These are phyloP conservation scores for Fusarium nelsonii DNA, from an alignment of 2,329 filamentous ascomycete genomes.

Conservation along the genomic window DNA sequence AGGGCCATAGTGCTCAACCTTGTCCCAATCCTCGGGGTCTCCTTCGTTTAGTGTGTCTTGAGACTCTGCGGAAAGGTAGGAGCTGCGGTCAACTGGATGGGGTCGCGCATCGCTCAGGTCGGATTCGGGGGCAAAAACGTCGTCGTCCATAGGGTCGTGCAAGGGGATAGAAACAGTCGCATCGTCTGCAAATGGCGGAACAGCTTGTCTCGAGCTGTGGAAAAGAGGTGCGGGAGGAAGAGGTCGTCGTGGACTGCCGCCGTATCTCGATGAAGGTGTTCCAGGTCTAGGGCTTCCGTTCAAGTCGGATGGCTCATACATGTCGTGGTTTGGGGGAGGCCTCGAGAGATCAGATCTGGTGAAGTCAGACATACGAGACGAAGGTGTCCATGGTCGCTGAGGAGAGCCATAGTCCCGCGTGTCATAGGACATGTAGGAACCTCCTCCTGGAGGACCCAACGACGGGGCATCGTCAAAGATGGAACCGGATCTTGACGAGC, in stretches of 20 bases:
- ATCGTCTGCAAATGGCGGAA: slow-evolving; percentile 71
- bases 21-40: slow-evolving; percentile 58
- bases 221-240: slow-evolving; percentile 92
- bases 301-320: slow-evolving; percentile 88
- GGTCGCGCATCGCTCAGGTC: slow-evolving; percentile 66
- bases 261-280: slow-evolving; percentile 89
- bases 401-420: slow-evolving; percentile 59
- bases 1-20: slow-evolving; percentile 85
- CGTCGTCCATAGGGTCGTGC: slow-evolving; percentile 68
- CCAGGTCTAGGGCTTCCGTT: slow-evolving; percentile 92
- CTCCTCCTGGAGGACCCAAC: slow-evolving; percentile 74
- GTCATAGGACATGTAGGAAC: slow-evolving; percentile 71
- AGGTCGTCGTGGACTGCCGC: slow-evolving; percentile 86
- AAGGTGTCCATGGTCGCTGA: slow-evolving; percentile 70
- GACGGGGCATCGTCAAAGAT: slow-evolving; percentile 68
- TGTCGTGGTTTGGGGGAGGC: slow-evolving; percentile 76
- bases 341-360: slow-evolving; percentile 60
- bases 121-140: slow-evolving; percentile 77
- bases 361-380: slow-evolving; percentile 63
- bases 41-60: slow-evolving; percentile 68
- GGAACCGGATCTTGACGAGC: slow-evolving; percentile 62
- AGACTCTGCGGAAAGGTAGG: slow-evolving; percentile 65
- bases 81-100: slow-evolving; percentile 65
- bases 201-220: slow-evolving; percentile 64
- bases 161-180: slow-evolving; percentile 80